Conservation (phyloP, 2,329 filamentous ascomycete species). For the Neofusicoccum cordaticola region DNA sequence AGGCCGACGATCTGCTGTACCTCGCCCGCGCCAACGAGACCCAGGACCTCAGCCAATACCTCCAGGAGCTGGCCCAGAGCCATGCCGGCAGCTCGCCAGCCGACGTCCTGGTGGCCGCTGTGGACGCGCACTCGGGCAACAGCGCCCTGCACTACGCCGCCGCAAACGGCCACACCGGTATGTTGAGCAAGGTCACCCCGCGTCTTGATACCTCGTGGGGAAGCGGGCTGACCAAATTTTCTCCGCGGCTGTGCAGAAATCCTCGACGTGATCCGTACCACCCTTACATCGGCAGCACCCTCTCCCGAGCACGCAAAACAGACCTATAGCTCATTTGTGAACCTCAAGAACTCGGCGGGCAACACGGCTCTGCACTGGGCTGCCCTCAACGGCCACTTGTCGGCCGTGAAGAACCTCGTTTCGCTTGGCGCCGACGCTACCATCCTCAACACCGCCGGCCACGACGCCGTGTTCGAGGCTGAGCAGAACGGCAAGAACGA, state of each 20-base stretch:
- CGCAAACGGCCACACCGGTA: constrained; percentile 83
- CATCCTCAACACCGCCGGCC: constrained; percentile 77
- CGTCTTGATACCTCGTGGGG: neutral
- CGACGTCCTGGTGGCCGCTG: constrained; percentile 63
- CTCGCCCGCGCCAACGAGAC: constrained; percentile 76
- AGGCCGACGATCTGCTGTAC: constrained; percentile 90
- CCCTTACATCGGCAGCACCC: constrained; percentile 18
- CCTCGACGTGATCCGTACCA: constrained; percentile 28
- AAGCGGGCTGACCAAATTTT: neutral
- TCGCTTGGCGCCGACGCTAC: constrained; percentile 74
- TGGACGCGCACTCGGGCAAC: constrained; percentile 74
- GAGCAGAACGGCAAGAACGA: constrained; percentile 49
- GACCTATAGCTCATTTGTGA: constrained; percentile 51
- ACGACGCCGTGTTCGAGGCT: constrained; percentile 57
- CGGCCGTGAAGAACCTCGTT: constrained; percentile 73
- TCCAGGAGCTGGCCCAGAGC: constrained; percentile 60
- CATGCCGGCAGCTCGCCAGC: constrained; percentile 45
- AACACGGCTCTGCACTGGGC: constrained; percentile 96
- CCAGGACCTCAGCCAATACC: constrained; percentile 60
- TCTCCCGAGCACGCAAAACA: constrained; percentile 23
- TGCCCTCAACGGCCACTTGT: constrained; percentile 80
- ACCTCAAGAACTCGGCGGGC: constrained; percentile 72
- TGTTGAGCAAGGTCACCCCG: neutral
- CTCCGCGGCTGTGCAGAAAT: constrained; percentile 25
- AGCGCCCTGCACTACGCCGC: constrained; percentile 84